phyloP scores from a whole-genome alignment of 75 land plant genomes.

The Cunninghamia lanceolata region DNA sequence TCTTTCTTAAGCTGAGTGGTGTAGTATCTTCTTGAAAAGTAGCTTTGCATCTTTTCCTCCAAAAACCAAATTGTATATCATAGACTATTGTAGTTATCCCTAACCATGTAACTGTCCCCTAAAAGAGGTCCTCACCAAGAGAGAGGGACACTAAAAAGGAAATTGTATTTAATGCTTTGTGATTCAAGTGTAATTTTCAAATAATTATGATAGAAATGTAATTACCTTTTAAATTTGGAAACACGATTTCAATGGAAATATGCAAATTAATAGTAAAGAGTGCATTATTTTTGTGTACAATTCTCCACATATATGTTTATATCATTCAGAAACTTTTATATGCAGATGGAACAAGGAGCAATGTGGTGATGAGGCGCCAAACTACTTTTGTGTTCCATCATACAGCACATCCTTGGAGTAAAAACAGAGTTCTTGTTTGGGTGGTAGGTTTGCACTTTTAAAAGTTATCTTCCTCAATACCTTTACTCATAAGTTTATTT shows the following conservation, averaged over 20 bases:
- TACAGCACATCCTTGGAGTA: conserved; percentile 90
- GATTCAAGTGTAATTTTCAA: neutral
- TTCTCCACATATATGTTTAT: neutral
- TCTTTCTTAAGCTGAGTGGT: neutral
- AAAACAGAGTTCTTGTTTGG: conserved; percentile 71
- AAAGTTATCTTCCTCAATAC: neutral
- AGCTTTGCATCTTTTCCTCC: neutral
- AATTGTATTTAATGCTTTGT: neutral
- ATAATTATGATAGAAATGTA: neutral
- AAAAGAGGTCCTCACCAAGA: neutral
- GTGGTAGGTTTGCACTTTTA: conserved; percentile 45
- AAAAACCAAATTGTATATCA: neutral
- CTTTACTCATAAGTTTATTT: neutral
- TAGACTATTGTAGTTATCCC: neutral
- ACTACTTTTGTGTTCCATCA: conserved; percentile 79
- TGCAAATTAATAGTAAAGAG: neutral
- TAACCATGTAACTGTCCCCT: neutral
- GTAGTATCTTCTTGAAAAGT: neutral
- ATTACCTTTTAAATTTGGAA: neutral
- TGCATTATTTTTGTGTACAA: neutral
- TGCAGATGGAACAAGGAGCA: conserved; percentile 26
- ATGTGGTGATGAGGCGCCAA: conserved; percentile 47
- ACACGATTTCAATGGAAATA: neutral
- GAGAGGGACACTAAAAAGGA: neutral
- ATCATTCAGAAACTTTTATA: neutral